These are phyloP conservation scores for Hanseniaspora sp. DNA, from an alignment of 1,139 yeast genomes.

Conservation along the genomic window DNA sequence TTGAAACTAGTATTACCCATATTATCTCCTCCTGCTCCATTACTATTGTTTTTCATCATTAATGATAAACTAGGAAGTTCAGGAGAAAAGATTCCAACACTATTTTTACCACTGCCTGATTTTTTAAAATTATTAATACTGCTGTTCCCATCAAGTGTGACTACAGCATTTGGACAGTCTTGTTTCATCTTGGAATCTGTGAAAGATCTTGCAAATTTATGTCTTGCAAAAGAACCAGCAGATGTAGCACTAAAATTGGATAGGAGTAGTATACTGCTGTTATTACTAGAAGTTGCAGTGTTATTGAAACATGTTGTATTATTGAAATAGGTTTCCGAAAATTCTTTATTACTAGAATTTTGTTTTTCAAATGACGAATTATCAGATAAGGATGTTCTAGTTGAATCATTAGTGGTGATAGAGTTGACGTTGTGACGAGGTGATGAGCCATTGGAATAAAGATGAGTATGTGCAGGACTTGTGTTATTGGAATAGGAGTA, in stretches of 20 bases:
- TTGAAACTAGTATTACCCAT: constrained; percentile 6
- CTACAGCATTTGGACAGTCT: constrained; percentile 13
- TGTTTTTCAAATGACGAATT: constrained; percentile 14
- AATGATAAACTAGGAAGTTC: constrained; percentile 20
- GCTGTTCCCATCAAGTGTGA: not conserved
- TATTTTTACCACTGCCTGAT: constrained; percentile 1
- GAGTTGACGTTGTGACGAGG: constrained; percentile 3
- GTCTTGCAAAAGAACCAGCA: constrained; percentile 75
- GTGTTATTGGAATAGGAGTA: constrained; percentile 4
- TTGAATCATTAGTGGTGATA: constrained; percentile 4
- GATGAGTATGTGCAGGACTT: constrained; percentile 1
- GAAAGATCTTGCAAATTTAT: constrained; percentile 42
- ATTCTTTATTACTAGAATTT: constrained; percentile 7
- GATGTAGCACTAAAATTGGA: constrained; percentile 77
- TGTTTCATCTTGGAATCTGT: constrained; percentile 23
- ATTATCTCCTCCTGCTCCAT: constrained; percentile 7
- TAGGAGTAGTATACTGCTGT: constrained; percentile 28
- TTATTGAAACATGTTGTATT: constrained; percentile 4
- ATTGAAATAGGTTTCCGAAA: constrained; percentile 3
- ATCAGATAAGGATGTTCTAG: not conserved
- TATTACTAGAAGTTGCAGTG: not conserved
- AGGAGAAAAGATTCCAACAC: constrained; percentile 13
- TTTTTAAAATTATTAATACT: not conserved
- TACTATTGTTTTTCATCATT: constrained; percentile 24
- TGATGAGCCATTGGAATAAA: not conserved